A percentile compares a stretch with the other conserved stretches of the same genome.
Evolutionary conservation across 2,329 filamentous ascomycete species (phyloP).

Genomic region (Colletotrichum godetiae): DNA sequence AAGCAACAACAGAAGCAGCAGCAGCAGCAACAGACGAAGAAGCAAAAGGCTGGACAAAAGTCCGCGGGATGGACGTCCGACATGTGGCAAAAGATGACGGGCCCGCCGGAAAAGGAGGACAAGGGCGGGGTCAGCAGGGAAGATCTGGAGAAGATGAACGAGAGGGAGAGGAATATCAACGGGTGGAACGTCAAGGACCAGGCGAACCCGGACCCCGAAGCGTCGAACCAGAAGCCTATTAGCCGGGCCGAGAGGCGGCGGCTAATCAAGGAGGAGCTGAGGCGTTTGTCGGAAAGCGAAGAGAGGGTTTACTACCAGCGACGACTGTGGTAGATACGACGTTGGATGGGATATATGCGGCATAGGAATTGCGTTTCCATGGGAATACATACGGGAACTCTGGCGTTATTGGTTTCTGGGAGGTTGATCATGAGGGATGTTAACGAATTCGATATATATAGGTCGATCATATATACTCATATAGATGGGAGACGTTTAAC

Average conservation of each 20-base stretch:
- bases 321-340: constrained; percentile 58
- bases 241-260: constrained; percentile 64
- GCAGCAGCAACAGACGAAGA: constrained; percentile 20
- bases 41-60: constrained; percentile 32
- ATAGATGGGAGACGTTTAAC: background rate
- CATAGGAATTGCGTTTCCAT: background rate
- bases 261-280: constrained; percentile 69
- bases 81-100: constrained; percentile 27
- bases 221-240: constrained; percentile 58
- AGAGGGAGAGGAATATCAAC: constrained; percentile 36
- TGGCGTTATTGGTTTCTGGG: constrained; percentile 21
- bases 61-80: constrained; percentile 31
- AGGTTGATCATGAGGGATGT: constrained; percentile 9
- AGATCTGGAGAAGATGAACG: constrained; percentile 40
- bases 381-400: constrained; percentile 17
- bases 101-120: constrained; percentile 8
- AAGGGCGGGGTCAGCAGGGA: constrained; percentile 15
- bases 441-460: constrained; percentile 18
- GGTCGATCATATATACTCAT: constrained; percentile 8
- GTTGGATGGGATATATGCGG: background rate
- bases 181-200: constrained; percentile 38
- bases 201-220: constrained; percentile 48
- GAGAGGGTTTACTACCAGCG: constrained; percentile 65
- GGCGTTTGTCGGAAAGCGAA: constrained; percentile 56
- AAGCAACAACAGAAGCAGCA: constrained; percentile 9